Percentiles rank a stretch among this genome's conserved stretches.
These are phyloP conservation scores for Lactarius sp. DNA, from an alignment of 768 basidiomycete species.

Conservation along the genomic window DNA sequence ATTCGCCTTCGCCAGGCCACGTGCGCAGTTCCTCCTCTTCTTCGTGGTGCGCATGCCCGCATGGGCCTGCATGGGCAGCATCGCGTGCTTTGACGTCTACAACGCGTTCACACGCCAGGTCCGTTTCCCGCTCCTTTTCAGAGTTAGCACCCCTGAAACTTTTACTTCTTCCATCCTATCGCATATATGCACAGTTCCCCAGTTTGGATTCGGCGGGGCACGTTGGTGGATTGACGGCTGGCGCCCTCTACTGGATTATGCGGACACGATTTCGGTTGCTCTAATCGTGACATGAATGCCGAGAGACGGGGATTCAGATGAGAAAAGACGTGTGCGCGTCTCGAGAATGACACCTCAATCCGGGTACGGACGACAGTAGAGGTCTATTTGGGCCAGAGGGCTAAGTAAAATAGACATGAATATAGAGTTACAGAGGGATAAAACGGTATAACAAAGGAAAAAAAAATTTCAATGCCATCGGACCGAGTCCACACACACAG, in stretches of 20 bases:
- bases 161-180: background rate
- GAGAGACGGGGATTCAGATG: background rate
- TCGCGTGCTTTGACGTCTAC: constrained; percentile 58
- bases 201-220: constrained; percentile 20
- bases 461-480: background rate
- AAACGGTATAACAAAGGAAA: constrained; percentile 1
- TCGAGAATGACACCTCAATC: too few species aligned
- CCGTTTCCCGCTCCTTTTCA: background rate
- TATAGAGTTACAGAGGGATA: constrained; percentile 2
- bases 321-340: too few species aligned
- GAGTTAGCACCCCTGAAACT: too few species aligned
- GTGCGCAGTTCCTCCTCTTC: constrained; percentile 61
- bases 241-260: constrained; percentile 20
- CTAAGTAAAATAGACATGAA: constrained; percentile 1
- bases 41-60: constrained; percentile 76
- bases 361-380: too few species aligned
- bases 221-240: constrained; percentile 19
- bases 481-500: background rate
- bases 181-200: constrained; percentile 10
- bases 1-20: constrained; percentile 67
- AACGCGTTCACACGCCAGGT: constrained; percentile 36
- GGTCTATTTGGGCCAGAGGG: background rate
- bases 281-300: background rate
- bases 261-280: constrained; percentile 8
- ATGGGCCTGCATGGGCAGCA: constrained; percentile 64